Base-by-base conservation (phyloP, 345 rosid genomes). In the Gossypium bickii region DNA sequence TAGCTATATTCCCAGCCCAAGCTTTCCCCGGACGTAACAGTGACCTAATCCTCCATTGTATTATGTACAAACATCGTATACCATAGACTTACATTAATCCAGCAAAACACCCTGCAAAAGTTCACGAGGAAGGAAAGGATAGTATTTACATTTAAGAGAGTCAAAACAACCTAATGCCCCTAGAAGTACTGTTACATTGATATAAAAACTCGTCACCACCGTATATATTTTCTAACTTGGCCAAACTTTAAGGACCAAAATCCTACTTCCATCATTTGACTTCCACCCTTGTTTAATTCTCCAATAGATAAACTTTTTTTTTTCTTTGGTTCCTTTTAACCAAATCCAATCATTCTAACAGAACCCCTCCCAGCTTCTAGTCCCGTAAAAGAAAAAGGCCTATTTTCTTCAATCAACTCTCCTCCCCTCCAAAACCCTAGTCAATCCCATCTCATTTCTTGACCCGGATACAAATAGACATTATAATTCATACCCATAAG, bases 181-280 rank as follows among this genome's bases (percentile, higher is more conserved):
- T 9, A 0, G 16, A 16, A 38, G 6, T n/a, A 49, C 72, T 51
- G 72, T 69, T 49, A 45, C 45, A 49, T 49, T 69, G 72, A 27
- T 11, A 25, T 69, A 47, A 67, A 66, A 67, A 7, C 20, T 24
- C 12, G 2, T 48, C 18, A 41, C n/a, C 52, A 4, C 0, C 3
- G 10, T 18, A 55, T 2, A 41, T 12, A 18, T 57, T 5, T 70
- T 22, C 22, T 24, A 47, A 69, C n/a, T 69, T 49, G 3, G 16
- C 43, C 43, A 51, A 10, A 72, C 56, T 45, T 72, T 24, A 45
- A 72, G n/a, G 41, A 17, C 58, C 56, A 27, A 72, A 24, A 43
- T 41, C 13, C 66, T 44, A 72, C 2, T 43, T 72, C 75, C 41
- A 62, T 62, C 44, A 61, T 24, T 61, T 20, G n/a, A 67, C 56